Evolutionary conservation across 768 basidiomycete genomes (phyloP).

Genomic region (Phanerochaete carnosa): DNA sequence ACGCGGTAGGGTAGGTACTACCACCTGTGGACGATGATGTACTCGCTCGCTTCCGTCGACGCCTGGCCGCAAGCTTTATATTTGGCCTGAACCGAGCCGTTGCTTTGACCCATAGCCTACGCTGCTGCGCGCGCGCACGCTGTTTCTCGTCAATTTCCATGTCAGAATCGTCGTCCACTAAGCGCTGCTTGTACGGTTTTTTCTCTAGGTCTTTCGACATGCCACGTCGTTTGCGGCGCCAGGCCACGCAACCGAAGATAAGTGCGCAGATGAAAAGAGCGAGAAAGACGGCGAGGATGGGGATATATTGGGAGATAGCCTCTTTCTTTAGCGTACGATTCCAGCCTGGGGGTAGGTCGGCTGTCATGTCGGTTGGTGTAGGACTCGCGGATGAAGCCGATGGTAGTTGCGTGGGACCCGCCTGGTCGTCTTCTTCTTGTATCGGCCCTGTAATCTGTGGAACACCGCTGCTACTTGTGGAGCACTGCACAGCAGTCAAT

Average conservation of each 20-base stretch:
- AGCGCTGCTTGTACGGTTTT: slow-evolving; percentile 32
- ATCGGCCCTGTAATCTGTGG: neutral
- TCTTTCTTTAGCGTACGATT: slow-evolving; percentile 12
- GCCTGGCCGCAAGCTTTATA: slow-evolving; percentile 56
- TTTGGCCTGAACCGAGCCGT: slow-evolving; percentile 69
- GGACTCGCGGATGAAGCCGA: slow-evolving; percentile 17
- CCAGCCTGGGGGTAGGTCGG: slow-evolving; percentile 21
- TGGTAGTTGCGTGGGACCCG: slow-evolving; percentile 33
- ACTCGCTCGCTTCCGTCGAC: slow-evolving; percentile 36
- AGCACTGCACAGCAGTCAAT: slow-evolving; percentile 4
- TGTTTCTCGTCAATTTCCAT: slow-evolving; percentile 24
- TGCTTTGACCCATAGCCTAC: slow-evolving; percentile 56
- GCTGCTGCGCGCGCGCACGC: slow-evolving; percentile 49
- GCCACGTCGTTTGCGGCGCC: slow-evolving; percentile 44
- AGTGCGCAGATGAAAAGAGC: slow-evolving; percentile 58
- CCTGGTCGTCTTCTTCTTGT: slow-evolving; percentile 41
- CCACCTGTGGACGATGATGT: neutral
- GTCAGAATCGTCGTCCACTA: slow-evolving; percentile 35
- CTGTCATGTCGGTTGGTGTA: neutral
- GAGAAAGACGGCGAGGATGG: slow-evolving; percentile 60
- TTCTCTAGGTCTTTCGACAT: slow-evolving; percentile 51
- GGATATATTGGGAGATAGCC: slow-evolving; percentile 25
- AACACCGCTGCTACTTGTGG: neutral
- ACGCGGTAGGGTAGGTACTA: neutral
- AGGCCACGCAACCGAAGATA: slow-evolving; percentile 60